phyloP scores from a whole-genome alignment of 139 green algal genomes.

The Tetratostichococcus sp. region DNA sequence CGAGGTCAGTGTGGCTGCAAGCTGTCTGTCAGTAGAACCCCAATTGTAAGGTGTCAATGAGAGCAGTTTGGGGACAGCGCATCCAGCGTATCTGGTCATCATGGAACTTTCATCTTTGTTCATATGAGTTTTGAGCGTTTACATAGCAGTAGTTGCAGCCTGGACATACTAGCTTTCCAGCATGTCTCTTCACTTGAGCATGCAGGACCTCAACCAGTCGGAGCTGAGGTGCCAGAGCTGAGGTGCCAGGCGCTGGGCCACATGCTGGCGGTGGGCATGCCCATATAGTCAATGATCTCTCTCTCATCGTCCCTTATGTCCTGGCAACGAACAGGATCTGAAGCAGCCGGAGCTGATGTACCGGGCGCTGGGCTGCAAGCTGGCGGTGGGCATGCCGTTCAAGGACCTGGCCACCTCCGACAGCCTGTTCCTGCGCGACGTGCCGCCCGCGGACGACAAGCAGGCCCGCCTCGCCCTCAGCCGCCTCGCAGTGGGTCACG shows the following conservation, averaged over 20 bases:
- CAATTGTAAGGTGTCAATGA: not conserved
- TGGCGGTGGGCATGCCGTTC: constrained; percentile 98
- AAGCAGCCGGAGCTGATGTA: constrained; percentile 64
- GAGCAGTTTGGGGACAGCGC: too few species aligned
- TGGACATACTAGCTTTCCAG: too few species aligned
- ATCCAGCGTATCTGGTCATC: too few species aligned
- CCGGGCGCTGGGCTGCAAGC: constrained; percentile 85
- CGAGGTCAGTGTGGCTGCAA: not conserved
- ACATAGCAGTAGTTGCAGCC: too few species aligned
- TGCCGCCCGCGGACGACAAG: constrained; percentile 54
- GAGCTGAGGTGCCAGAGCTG: too few species aligned
- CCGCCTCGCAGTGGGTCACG: constrained; percentile 72
- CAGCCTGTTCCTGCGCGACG: constrained; percentile 78
- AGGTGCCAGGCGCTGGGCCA: constrained; percentile 83
- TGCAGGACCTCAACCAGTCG: constrained; percentile 40
- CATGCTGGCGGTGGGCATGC: constrained; percentile 97
- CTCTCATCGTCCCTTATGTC: too few species aligned
- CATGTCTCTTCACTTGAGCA: too few species aligned
- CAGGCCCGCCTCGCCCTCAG: constrained; percentile 61
- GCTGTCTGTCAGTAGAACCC: too few species aligned
- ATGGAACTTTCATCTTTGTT: too few species aligned
- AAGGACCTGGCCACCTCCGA: constrained; percentile 96
- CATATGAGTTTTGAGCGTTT: too few species aligned
- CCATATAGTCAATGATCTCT: too few species aligned
- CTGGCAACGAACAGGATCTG: constrained; percentile 51